Evolutionary conservation across 805 yeast genomes (phyloP).

Genomic region (Metschnikowia kunwiensis): DNA sequence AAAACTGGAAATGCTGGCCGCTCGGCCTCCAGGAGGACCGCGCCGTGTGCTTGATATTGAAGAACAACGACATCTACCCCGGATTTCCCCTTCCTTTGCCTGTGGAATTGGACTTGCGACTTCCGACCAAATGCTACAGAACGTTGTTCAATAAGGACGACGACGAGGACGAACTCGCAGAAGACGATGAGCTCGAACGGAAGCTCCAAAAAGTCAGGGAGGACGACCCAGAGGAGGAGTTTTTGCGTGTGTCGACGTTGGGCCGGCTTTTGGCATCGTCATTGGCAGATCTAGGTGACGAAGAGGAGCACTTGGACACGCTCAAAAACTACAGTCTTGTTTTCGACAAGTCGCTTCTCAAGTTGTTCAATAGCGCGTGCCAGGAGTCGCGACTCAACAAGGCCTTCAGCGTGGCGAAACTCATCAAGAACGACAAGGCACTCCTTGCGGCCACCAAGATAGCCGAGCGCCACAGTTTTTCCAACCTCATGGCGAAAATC

Average conservation of each 20-base stretch:
- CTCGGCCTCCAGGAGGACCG: constrained; percentile 70
- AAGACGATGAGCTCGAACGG: constrained; percentile 17
- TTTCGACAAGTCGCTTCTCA: constrained; percentile 75
- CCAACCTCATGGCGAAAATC: constrained; percentile 36
- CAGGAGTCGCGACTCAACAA: constrained; percentile 58
- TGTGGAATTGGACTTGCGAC: constrained; percentile 64
- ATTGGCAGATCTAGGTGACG: constrained; percentile 26
- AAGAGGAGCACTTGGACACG: constrained; percentile 46
- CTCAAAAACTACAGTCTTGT: constrained; percentile 50
- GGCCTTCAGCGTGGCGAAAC: constrained; percentile 66
- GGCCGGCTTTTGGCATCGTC: constrained; percentile 64
- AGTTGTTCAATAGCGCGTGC: constrained; percentile 73
- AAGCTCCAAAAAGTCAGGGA: constrained; percentile 19
- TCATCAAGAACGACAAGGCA: constrained; percentile 74
- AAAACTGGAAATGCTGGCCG: constrained; percentile 80
- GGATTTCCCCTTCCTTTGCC: constrained; percentile 83
- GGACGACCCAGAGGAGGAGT: constrained; percentile 57
- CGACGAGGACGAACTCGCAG: constrained; percentile 15
- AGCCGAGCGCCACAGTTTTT: constrained; percentile 58
- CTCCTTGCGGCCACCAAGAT: constrained; percentile 80
- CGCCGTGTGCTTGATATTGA: constrained; percentile 70
- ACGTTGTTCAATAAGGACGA: constrained; percentile 25
- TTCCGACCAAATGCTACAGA: constrained; percentile 50
- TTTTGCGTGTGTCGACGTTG: constrained; percentile 56
- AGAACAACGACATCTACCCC: constrained; percentile 65